A percentile compares a stretch with the other conserved stretches of the same genome.
Conservation (phyloP, 2,329 filamentous ascomycete genomes). For the Cytospora mali region DNA sequence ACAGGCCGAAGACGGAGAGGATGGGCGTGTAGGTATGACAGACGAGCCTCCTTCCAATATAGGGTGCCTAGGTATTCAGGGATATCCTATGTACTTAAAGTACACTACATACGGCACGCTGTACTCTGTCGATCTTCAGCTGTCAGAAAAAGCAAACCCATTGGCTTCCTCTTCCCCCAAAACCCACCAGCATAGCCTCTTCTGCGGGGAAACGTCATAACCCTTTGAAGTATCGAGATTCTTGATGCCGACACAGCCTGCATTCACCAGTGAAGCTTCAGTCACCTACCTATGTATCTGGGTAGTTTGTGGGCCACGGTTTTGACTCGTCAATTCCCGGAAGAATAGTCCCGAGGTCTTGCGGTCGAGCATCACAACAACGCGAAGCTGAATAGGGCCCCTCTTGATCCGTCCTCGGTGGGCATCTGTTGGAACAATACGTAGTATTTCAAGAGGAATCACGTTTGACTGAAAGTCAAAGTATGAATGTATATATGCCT, state of each 20-base stretch:
- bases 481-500: no score
- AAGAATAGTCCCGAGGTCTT: background rate
- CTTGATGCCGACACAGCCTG: background rate
- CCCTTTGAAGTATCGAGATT: background rate
- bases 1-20: background rate
- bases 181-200: slow-evolving; percentile 4
- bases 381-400: background rate
- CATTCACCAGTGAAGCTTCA: background rate
- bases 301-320: background rate
- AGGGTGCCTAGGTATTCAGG: background rate
- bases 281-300: no score
- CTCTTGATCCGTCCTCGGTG: background rate
- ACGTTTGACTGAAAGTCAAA: no score
- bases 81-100: background rate
- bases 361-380: background rate
- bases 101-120: no score
- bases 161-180: background rate
- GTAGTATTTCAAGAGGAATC: no score
- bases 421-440: no score
- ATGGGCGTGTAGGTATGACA: slow-evolving; percentile 12
- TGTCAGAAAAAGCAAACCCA: slow-evolving; percentile 15
- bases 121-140: slow-evolving; percentile 16
- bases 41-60: background rate
- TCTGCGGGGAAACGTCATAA: slow-evolving; percentile 29
- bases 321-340: background rate